phyloP scores from a whole-genome alignment of 2,329 filamentous ascomycete genomes.

The Scortechinia acanthostroma region DNA sequence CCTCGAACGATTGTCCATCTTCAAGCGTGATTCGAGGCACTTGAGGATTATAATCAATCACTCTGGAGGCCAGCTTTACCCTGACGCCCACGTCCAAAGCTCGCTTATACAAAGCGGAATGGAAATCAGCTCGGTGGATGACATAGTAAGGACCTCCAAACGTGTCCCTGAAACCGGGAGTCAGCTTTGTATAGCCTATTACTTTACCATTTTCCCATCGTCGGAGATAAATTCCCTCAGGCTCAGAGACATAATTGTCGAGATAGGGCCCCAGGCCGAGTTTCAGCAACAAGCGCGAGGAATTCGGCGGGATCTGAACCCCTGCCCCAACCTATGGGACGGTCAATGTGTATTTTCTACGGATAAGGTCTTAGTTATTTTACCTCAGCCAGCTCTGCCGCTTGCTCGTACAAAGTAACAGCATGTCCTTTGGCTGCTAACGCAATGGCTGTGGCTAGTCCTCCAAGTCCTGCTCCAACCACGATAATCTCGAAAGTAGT shows the following conservation, averaged over 20 bases:
- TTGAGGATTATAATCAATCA: slow-evolving; percentile 11
- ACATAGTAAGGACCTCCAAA: slow-evolving; percentile 19
- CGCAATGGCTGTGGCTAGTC: slow-evolving; percentile 27
- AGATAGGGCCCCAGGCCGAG: slow-evolving; percentile 20
- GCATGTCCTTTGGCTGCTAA: slow-evolving; percentile 23
- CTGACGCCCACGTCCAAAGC: slow-evolving; percentile 14
- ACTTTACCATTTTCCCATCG: slow-evolving; percentile 19
- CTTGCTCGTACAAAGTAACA: slow-evolving; percentile 29
- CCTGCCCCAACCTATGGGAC: no score
- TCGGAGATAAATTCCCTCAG: slow-evolving; percentile 19
- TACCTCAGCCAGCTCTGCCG: slow-evolving; percentile 27
- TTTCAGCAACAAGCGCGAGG: slow-evolving; percentile 15
- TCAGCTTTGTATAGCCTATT: slow-evolving; percentile 21
- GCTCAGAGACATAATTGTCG: slow-evolving; percentile 14
- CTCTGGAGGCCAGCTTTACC: slow-evolving; percentile 10
- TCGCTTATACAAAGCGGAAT: slow-evolving; percentile 13
- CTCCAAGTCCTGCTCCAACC: slow-evolving; percentile 32
- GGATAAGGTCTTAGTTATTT: no score
- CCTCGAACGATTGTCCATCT: slow-evolving; percentile 12
- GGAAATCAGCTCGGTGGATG: slow-evolving; percentile 20
- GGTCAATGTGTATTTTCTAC: no score
- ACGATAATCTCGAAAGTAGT: slow-evolving; percentile 13
- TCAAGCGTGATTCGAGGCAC: slow-evolving; percentile 10
- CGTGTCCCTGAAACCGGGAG: slow-evolving; percentile 15
- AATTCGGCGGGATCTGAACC: slow-evolving; percentile 29